Conservation (phyloP, 2,329 filamentous ascomycete species). For the Calonectria pauciramosa region DNA sequence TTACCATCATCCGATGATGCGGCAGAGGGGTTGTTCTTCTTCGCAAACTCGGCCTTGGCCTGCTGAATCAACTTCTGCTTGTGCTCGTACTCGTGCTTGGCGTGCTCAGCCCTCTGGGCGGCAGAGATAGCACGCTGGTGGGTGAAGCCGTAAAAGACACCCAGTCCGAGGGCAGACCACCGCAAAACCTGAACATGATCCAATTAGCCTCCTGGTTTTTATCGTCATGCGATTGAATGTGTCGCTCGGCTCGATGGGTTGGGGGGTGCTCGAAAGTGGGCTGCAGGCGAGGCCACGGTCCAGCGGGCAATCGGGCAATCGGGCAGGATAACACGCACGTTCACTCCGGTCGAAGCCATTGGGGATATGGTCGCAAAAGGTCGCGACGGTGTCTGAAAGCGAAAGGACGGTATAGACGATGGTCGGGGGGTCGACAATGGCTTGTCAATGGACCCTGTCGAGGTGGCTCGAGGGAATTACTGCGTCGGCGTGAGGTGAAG, state of each 20-base stretch:
- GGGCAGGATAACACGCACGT: constrained; percentile 65
- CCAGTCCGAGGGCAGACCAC: constrained; percentile 92
- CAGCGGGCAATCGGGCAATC: constrained; percentile 44
- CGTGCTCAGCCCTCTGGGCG: constrained; percentile 76
- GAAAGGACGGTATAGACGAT: constrained; percentile 52
- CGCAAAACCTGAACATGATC: constrained; percentile 82
- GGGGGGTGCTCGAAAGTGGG: constrained; percentile 23
- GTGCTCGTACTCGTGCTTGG: constrained; percentile 87
- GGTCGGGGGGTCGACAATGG: constrained; percentile 54
- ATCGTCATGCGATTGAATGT: constrained; percentile 30
- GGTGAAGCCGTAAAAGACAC: constrained; percentile 95
- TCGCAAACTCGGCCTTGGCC: constrained; percentile 91
- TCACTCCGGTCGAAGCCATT: constrained; percentile 79
- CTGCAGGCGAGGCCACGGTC: constrained; percentile 37
- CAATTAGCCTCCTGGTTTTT: constrained; percentile 46
- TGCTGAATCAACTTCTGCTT: constrained; percentile 93
- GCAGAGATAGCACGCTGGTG: constrained; percentile 88
- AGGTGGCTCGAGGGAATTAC: constrained; percentile 56
- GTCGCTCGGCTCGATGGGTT: constrained; percentile 29
- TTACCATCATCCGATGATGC: constrained; percentile 51
- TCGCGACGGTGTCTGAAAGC: constrained; percentile 55
- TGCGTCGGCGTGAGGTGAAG: constrained; percentile 55
- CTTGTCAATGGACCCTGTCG: constrained; percentile 61
- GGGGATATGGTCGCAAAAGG: constrained; percentile 57
- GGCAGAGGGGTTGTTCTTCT: constrained; percentile 73